Evolutionary conservation across 352 stramenopile species (phyloP), one percentile per base, ranked within the genome.

Genomic region (Phytophthora litchii): DNA sequence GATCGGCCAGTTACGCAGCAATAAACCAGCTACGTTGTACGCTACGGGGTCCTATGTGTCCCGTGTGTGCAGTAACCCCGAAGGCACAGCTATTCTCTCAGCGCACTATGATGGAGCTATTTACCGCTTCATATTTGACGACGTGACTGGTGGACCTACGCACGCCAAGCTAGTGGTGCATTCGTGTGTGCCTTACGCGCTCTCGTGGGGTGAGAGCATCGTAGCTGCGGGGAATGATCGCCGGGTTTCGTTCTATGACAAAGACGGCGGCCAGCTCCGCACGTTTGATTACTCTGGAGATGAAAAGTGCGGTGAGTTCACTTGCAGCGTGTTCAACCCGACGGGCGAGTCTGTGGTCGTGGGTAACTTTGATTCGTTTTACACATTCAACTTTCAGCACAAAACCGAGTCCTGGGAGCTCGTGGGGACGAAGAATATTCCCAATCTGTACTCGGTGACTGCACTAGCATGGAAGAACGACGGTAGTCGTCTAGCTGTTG

Each of bases 311-410:
- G 83, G 83, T 14, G 87, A 93, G 55, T 96, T 95, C 54, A 93
- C 84, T 19, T 80, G 70, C 34, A 79, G 70, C 17, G 77, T 91
- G 14, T 87, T 92, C 60, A 98, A 97, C 37, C 91, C 91, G 19
- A 97, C 87, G 17, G 94, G 94, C 8, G 93, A 98, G 54, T 86
- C 78, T 20, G 79, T 97, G 19, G 91, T 97, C 10, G 78, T 98
- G 3, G 94, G 94, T 35, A 98, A 97, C 69, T 98, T 97, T 58
- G 89, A 98, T 61, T 81, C 70, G 37, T 97, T 98, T 63, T 96
- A 96, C 73, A 88, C 91, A 11, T 98, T 92, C 72, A 78, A 78
- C 35, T 94, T 89, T 64, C 88, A 96, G 58, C 64, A 77, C 42
- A 91, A 93, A 65, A 88, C 70, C n/a, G 72, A 93, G 32, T 83